phyloP scores from a whole-genome alignment of 2,329 filamentous ascomycete species.

The Juglanconis oblonga region DNA sequence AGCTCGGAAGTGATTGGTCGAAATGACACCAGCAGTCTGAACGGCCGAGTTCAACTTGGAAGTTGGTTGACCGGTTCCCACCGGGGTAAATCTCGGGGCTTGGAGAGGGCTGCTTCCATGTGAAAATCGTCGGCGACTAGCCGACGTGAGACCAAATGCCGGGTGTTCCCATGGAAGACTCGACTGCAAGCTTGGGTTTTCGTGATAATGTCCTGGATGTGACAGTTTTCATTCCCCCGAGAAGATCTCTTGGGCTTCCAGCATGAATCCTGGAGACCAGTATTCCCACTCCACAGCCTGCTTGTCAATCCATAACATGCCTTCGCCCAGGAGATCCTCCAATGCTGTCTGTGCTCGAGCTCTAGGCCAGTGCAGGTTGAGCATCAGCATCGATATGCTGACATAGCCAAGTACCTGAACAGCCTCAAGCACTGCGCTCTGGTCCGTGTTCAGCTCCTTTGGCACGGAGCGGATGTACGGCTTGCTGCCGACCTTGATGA shows the following conservation, averaged over 20 bases:
- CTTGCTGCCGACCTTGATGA: slow-evolving; percentile 78
- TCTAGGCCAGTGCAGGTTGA: slow-evolving; percentile 82
- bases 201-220: background rate
- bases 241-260: slow-evolving; percentile 33
- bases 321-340: slow-evolving; percentile 83
- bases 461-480: slow-evolving; percentile 90
- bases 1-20: too few relatives aligned
- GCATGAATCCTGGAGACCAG: slow-evolving; percentile 81
- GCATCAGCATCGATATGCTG: slow-evolving; percentile 81
- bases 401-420: slow-evolving; percentile 88
- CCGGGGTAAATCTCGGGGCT: too few relatives aligned
- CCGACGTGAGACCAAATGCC: background rate
- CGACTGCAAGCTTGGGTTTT: background rate
- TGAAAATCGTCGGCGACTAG: background rate
- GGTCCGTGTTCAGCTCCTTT: slow-evolving; percentile 92
- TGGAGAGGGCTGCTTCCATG: too few relatives aligned
- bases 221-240: slow-evolving; percentile 4
- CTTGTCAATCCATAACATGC: slow-evolving; percentile 90
- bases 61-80: too few relatives aligned
- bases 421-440: slow-evolving; percentile 87
- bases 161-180: background rate
- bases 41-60: too few relatives aligned
- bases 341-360: slow-evolving; percentile 85
- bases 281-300: slow-evolving; percentile 87
- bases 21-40: too few relatives aligned